These are phyloP conservation scores for Echinochloa phyllopogon DNA, from an alignment of 176 grass and related monocot genomes.

Conservation along the genomic window DNA sequence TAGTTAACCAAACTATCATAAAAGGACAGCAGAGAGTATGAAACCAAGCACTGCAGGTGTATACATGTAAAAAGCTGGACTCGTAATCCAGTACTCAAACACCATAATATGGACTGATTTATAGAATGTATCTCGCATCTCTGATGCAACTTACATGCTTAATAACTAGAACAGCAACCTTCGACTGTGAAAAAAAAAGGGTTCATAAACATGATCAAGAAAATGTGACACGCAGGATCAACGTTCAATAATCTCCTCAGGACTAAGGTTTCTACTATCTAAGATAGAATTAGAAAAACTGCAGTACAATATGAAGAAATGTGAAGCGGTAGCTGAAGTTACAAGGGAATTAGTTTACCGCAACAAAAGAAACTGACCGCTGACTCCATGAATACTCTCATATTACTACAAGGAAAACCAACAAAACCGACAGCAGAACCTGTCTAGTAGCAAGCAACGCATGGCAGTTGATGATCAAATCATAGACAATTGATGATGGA, in stretches of 20 bases:
- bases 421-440: background rate
- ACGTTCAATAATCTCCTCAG: background rate
- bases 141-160: background rate
- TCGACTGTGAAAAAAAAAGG: background rate
- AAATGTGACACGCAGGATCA: background rate
- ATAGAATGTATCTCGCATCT: background rate
- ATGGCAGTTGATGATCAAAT: slow-evolving; percentile 1
- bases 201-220: background rate
- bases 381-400: background rate
- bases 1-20: background rate
- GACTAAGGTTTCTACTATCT: background rate
- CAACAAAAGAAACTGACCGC: background rate
- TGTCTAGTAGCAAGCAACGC: background rate
- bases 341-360: background rate
- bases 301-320: background rate
- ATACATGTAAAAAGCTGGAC: background rate
- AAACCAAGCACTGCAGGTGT: background rate
- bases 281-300: background rate
- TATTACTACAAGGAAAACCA: background rate
- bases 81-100: background rate
- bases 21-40: background rate
- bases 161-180: background rate
- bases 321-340: background rate
- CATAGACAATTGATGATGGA: background rate
- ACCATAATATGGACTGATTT: background rate